Conservation (phyloP, 768 basidiomycete species). For the Panus rudis region DNA sequence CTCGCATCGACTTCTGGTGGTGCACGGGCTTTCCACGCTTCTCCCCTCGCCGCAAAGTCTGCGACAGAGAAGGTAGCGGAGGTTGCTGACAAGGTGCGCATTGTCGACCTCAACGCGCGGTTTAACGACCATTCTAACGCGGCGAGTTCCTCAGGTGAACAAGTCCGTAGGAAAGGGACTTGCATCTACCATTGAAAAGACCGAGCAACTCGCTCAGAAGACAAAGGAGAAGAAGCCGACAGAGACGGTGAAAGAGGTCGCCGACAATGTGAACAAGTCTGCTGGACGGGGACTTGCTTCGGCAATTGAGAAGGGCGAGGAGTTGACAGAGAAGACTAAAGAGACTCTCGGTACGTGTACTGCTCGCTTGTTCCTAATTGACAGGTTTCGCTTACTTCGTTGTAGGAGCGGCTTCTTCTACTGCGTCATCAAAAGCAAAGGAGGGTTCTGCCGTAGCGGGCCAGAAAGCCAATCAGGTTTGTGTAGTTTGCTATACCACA, state of each 20-base stretch:
- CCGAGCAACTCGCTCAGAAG: conserved; percentile 30
- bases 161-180: conserved; percentile 31
- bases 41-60: conserved; percentile 26
- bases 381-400: neutral
- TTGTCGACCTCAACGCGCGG: too few relatives aligned
- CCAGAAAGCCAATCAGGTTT: conserved; percentile 35
- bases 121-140: neutral
- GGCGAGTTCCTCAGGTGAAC: conserved; percentile 27
- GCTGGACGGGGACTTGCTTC: conserved; percentile 33
- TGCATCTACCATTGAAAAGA: conserved; percentile 31
- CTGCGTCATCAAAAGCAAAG: conserved; percentile 24
- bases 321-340: conserved; percentile 32
- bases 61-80: conserved; percentile 34
- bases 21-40: conserved; percentile 23
- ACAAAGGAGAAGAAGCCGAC: conserved; percentile 24
- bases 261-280: conserved; percentile 30
- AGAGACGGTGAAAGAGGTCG: conserved; percentile 6
- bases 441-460: conserved; percentile 26
- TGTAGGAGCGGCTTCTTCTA: too few relatives aligned
- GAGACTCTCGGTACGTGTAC: conserved; percentile 25
- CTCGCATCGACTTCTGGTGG: conserved; percentile 11
- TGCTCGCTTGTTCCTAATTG: neutral
- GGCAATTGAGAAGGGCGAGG: conserved; percentile 36
- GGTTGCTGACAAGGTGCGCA: conserved; percentile 29
- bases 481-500: neutral